phyloP scores from a whole-genome alignment of 495 filamentous ascomycete genomes.

The Viridothelium virens region DNA sequence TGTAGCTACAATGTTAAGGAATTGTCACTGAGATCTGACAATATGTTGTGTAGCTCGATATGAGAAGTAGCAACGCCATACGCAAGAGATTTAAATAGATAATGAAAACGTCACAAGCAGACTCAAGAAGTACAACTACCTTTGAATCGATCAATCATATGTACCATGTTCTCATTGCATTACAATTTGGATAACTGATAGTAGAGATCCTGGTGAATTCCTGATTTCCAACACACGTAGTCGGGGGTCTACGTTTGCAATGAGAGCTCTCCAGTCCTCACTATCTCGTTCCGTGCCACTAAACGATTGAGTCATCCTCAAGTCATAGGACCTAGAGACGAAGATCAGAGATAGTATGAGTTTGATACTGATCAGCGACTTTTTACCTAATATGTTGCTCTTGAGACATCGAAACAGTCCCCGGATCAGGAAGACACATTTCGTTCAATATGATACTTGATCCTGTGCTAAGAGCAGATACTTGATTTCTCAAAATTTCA shows the following conservation, averaged over 20 bases:
- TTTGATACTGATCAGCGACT: background rate
- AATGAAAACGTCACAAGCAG: background rate
- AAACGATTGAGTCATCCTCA: conserved; percentile 5
- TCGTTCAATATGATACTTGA: conserved; percentile 6
- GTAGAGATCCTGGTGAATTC: background rate
- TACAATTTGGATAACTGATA: background rate
- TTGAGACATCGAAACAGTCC: background rate
- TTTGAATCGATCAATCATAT: background rate
- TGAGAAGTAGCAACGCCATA: background rate
- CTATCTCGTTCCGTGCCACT: background rate
- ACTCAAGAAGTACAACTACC: background rate
- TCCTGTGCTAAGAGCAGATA: background rate
- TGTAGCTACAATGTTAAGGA: too few relatives aligned
- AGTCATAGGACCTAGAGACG: background rate
- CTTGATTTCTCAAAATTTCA: conserved; percentile 1
- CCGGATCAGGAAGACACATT: conserved; percentile 1
- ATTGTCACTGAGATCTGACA: too few relatives aligned
- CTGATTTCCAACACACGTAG: background rate
- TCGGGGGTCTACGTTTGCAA: background rate
- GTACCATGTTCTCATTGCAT: background rate
- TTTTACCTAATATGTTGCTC: conserved; percentile 3
- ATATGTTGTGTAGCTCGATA: background rate
- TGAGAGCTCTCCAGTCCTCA: background rate
- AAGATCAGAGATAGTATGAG: background rate
- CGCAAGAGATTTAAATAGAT: background rate